Base-by-base conservation (phyloP, 441 rosid genomes). In the Manihot esculenta region DNA sequence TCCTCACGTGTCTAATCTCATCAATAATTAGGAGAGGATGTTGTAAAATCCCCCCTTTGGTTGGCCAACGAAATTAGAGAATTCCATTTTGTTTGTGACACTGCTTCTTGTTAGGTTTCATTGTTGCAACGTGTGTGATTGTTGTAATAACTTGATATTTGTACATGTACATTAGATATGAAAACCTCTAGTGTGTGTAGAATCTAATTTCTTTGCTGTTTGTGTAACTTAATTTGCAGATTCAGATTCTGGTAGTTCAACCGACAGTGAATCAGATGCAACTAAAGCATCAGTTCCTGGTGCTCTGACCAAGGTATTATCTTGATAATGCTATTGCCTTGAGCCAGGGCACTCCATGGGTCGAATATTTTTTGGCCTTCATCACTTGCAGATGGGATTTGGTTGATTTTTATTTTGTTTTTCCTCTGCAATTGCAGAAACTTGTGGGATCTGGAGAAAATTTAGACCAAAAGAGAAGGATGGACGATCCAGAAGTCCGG, bases 231-330 rank as follows among this genome's bases (percentile, higher is more conserved):
- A 68, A 45, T 79, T 60, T 69, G 59, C 86, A 88, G 95, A 84
- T 83, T 86, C 92, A 73, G 97, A 82, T 80, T 86, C 92, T 30
- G 85, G 78, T 56, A 85, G 81, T 70, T 84, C 87, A 67, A 85
- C 94, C 76, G 87, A 81, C 53, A 74, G 84, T 80, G 91, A 88
- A 77, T 72, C 80, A 23, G 84, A 85, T 79, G 84, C 84, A 70
- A 80, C 65, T 65, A 86, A 87, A 82, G 84, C 85, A 68, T 76
- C 85, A 44, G 73, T 65, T 64, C 84, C 83, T 70, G 69, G 76
- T 70, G 66, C 74, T 73, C 69, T 49, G 61, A 44, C 38, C 7
- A 76, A 85, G 92, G 95, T 90, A 81, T n/a, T 68, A 41, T 76
- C 45, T n/a, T 65, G 27, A 5, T 65, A 49, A 14, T 64, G 59